Evolutionary conservation across 139 green algal species (phyloP).

Genomic region (Nannochloris sp.): DNA sequence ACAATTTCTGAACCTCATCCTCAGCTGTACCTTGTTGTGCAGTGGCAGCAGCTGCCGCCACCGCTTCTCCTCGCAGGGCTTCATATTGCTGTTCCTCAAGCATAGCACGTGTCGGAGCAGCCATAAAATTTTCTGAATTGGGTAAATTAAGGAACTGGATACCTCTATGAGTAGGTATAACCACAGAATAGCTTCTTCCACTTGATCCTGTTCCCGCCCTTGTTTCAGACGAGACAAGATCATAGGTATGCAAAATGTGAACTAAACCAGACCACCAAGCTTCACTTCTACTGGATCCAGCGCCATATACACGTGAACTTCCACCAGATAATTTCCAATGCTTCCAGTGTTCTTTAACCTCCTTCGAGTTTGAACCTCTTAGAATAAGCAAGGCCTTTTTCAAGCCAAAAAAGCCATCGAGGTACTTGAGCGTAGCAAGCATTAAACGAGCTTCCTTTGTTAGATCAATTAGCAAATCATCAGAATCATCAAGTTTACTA

Average conservation of each 20-base stretch:
- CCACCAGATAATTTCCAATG: conserved; percentile 18
- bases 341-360: conserved; percentile 9
- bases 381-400: conserved; percentile 16
- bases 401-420: conserved; percentile 13
- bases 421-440: conserved; percentile 4
- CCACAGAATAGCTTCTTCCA: not conserved
- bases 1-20: not conserved
- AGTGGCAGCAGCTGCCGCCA: conserved; percentile 2
- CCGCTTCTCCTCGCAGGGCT: conserved; percentile 9
- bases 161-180: not conserved
- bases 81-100: conserved; percentile 19
- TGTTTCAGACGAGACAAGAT: conserved; percentile 16
- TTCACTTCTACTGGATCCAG: conserved; percentile 29
- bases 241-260: conserved; percentile 22
- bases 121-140: not conserved
- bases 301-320: conserved; percentile 34
- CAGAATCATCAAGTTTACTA: not conserved
- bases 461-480: conserved; percentile 1
- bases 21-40: not conserved
- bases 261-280: conserved; percentile 53
- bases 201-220: not conserved
- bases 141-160: not conserved
- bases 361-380: conserved; percentile 5
- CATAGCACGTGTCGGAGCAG: not conserved
- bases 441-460: conserved; percentile 13